Conservation (phyloP, 805 yeast genomes). For the Wickerhamomyces silvicola region DNA sequence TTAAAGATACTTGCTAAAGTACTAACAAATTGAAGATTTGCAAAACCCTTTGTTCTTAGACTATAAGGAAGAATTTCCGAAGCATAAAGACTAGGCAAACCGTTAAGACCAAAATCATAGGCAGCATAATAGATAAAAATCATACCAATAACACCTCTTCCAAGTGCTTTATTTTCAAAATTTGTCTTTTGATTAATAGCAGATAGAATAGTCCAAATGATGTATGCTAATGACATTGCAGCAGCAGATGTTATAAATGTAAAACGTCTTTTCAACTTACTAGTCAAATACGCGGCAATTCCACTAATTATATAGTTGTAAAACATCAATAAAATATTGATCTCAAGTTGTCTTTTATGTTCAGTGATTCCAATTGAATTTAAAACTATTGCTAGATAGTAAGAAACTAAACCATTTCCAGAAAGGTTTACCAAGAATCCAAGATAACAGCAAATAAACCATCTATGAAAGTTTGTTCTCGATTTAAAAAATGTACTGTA, state of each 20-base stretch:
- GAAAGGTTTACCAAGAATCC: conserved; percentile 34
- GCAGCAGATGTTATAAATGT: conserved; percentile 29
- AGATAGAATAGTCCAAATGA: too few species aligned
- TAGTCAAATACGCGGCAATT: conserved; percentile 18
- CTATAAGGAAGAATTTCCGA: too few species aligned
- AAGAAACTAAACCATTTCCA: conserved; percentile 42
- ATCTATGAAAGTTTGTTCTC: conserved; percentile 32
- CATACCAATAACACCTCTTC: too few species aligned
- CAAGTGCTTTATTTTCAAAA: too few species aligned
- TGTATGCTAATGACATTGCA: too few species aligned
- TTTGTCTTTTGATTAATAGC: too few species aligned
- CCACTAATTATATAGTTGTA: conserved; percentile 28
- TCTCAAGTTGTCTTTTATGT: conserved; percentile 31
- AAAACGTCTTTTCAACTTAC: conserved; percentile 26
- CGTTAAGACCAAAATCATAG: too few species aligned
- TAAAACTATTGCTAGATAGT: conserved; percentile 40
- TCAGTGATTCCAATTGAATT: conserved; percentile 42
- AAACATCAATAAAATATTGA: conserved; percentile 40
- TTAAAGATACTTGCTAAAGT: too few species aligned
- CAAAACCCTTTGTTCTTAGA: too few species aligned
- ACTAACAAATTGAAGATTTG: too few species aligned
- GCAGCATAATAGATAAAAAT: too few species aligned
- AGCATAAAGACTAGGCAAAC: too few species aligned
- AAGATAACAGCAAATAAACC: conserved; percentile 25
- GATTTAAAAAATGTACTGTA: conserved; percentile 30